Percentiles rank a stretch among this genome's conserved stretches.
Evolutionary conservation across 352 stramenopile genomes (phyloP).

Genomic region (Phytophthora nicotianae): DNA sequence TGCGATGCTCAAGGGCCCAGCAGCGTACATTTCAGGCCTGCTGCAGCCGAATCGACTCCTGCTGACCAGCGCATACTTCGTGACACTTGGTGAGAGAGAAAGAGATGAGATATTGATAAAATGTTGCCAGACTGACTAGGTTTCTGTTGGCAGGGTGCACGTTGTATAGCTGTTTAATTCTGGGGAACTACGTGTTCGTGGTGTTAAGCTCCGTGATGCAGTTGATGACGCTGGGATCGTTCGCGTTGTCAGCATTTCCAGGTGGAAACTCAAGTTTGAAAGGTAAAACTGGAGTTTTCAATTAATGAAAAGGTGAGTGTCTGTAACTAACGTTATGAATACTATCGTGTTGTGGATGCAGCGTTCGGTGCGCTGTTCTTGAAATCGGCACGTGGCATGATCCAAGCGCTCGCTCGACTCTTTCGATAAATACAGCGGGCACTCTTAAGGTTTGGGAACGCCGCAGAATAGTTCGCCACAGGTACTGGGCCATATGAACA

Average conservation of each 20-base stretch:
- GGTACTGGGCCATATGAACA: constrained; percentile 7
- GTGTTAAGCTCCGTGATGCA: constrained; percentile 75
- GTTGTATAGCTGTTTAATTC: constrained; percentile 82
- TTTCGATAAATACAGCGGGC: constrained; percentile 47
- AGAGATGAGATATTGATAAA: neutral
- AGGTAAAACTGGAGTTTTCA: constrained; percentile 29
- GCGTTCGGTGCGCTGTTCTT: constrained; percentile 69
- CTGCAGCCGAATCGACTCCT: constrained; percentile 68
- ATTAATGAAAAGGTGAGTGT: neutral
- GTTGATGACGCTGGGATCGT: constrained; percentile 61
- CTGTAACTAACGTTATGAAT: neutral
- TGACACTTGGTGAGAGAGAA: constrained; percentile 62
- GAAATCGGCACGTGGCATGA: constrained; percentile 66
- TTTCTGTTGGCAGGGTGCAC: constrained; percentile 43
- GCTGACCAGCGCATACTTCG: constrained; percentile 72
- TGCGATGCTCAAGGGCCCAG: constrained; percentile 77
- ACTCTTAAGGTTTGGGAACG: constrained; percentile 2
- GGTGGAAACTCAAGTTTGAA: constrained; percentile 69
- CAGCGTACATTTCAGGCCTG: constrained; percentile 56
- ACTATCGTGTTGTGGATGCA: constrained; percentile 17
- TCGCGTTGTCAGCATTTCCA: constrained; percentile 66
- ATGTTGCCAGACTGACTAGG: neutral
- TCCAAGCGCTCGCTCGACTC: constrained; percentile 61
- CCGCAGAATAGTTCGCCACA: constrained; percentile 10
- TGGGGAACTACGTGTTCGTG: constrained; percentile 86